Percentiles rank a stretch among this genome's conserved stretches.
Evolutionary conservation across 2,329 filamentous ascomycete species (phyloP).

Genomic region (Chalara sp.): DNA sequence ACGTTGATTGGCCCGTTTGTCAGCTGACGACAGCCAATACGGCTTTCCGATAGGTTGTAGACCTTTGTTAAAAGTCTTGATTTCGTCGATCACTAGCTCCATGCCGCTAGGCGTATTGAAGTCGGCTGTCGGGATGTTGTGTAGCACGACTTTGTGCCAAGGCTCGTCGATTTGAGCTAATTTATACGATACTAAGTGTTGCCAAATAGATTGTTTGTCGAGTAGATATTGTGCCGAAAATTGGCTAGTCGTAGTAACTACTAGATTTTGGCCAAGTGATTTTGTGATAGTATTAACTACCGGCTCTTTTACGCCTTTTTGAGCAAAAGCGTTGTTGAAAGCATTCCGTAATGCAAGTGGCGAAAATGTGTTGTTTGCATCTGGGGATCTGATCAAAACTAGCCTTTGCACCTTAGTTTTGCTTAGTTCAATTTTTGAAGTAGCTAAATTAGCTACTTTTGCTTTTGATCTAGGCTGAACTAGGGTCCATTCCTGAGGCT

Average conservation of each 20-base stretch:
- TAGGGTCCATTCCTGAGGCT: neutral
- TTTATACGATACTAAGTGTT: neutral
- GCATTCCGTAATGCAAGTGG: neutral
- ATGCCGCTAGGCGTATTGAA: neutral
- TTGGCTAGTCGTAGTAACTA: neutral
- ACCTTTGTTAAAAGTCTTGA: slow-evolving; percentile 1
- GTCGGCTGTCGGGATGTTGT: neutral
- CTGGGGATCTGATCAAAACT: no score
- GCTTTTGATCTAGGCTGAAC: neutral
- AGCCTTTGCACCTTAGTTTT: neutral
- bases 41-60: neutral
- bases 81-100: neutral
- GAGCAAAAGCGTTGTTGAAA: neutral
- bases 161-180: neutral
- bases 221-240: neutral
- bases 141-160: neutral
- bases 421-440: neutral
- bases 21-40: neutral
- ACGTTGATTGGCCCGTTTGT: neutral
- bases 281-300: neutral
- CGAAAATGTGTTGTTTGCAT: neutral
- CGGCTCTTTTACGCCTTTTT: neutral
- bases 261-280: neutral
- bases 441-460: neutral
- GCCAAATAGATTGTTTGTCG: neutral